Evolutionary conservation across 1,139 yeast species (phyloP).

Genomic region (Williopsis jadinii): DNA sequence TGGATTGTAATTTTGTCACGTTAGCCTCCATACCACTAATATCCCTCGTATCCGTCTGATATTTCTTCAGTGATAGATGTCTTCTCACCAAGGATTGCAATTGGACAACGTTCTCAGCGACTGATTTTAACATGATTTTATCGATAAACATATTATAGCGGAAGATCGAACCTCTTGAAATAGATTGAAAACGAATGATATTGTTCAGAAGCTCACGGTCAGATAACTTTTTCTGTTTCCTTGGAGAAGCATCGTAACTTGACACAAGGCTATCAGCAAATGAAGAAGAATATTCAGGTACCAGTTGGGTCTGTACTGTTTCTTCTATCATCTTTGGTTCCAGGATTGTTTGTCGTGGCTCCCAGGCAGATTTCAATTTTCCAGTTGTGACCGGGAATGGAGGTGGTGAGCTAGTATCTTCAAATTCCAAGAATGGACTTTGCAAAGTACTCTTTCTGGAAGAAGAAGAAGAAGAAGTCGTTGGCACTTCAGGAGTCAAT

Average conservation of each 20-base stretch:
- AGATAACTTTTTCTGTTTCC: constrained; percentile 24
- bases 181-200: constrained; percentile 44
- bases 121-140: constrained; percentile 50
- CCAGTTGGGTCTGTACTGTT: neutral
- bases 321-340: neutral
- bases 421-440: constrained; percentile 12
- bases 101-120: constrained; percentile 39
- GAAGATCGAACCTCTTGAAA: constrained; percentile 58
- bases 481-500: neutral
- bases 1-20: constrained; percentile 17
- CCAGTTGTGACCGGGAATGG: constrained; percentile 3
- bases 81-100: constrained; percentile 31
- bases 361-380: neutral
- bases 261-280: constrained; percentile 2
- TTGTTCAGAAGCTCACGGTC: constrained; percentile 29
- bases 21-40: constrained; percentile 8
- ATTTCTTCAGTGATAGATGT: constrained; percentile 7
- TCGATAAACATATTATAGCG: constrained; percentile 59
- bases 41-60: constrained; percentile 4
- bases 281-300: neutral
- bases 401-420: constrained; percentile 3
- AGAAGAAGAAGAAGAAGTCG: constrained; percentile 5
- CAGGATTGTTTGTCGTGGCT: neutral
- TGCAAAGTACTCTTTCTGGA: constrained; percentile 1
- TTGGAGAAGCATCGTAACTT: constrained; percentile 24